phyloP scores from a whole-genome alignment of 1,284 basidiomycete species.

The Pholiota adiposa region DNA sequence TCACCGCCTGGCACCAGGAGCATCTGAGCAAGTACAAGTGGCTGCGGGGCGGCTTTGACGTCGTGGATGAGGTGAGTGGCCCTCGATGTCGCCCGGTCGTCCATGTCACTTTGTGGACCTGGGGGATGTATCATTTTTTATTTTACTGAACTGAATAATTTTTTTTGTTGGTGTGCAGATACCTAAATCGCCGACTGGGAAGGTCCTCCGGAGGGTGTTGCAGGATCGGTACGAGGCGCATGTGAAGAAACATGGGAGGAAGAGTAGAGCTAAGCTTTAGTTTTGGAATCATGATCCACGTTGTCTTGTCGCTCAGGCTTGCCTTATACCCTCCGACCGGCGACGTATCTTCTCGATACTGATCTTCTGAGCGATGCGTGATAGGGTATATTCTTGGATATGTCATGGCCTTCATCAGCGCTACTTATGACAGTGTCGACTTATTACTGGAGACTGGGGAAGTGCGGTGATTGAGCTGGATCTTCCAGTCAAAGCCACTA shows the following conservation, averaged over 20 bases:
- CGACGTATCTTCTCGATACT: too few relatives aligned
- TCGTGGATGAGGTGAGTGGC: conserved; percentile 59
- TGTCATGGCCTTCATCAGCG: too few relatives aligned
- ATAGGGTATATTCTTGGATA: too few relatives aligned
- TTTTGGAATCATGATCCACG: neutral
- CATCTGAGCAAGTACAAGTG: conserved; percentile 74
- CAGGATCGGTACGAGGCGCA: conserved; percentile 57
- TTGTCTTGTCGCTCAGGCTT: too few relatives aligned
- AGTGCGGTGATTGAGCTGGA: too few relatives aligned
- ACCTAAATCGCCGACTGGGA: conserved; percentile 74
- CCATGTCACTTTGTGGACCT: too few relatives aligned
- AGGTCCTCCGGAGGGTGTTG: conserved; percentile 61
- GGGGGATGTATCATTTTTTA: neutral
- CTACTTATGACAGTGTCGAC: too few relatives aligned
- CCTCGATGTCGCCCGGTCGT: too few relatives aligned
- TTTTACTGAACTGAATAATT: neutral
- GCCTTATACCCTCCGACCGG: too few relatives aligned
- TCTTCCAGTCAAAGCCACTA: too few relatives aligned
- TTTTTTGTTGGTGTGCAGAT: conserved; percentile 43
- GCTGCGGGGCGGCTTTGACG: conserved; percentile 67
- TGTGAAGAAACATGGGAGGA: conserved; percentile 18
- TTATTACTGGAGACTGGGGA: too few relatives aligned
- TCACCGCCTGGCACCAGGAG: conserved; percentile 64
- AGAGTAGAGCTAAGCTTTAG: conserved; percentile 6
- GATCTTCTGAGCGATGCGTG: too few relatives aligned